These are phyloP conservation scores for Pancytospora epiphaga DNA, from an alignment of 371 early-diverging fungal species.

Conservation along the genomic window DNA sequence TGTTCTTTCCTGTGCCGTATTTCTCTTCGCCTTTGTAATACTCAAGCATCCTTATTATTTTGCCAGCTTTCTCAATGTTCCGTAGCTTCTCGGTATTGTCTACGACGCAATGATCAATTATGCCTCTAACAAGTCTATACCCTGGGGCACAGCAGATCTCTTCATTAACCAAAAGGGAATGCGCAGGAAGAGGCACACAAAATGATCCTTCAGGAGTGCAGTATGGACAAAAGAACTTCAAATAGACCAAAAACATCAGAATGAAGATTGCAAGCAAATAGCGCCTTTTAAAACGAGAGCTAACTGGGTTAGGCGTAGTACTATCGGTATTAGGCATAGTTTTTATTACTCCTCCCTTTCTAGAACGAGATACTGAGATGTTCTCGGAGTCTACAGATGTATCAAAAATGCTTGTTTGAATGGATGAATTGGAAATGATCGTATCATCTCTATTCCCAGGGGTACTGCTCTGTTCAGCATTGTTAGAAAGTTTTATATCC, in stretches of 20 bases:
- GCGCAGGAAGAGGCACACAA: conserved; percentile 31
- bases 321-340: too few species aligned
- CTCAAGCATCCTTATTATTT: conserved; percentile 26
- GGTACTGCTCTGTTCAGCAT: too few species aligned
- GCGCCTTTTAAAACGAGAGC: not conserved
- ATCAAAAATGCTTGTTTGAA: too few species aligned
- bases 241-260: not conserved
- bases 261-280: not conserved
- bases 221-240: conserved; percentile 41
- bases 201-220: conserved; percentile 2
- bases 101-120: conserved; percentile 36
- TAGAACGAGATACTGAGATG: too few species aligned
- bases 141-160: conserved; percentile 32
- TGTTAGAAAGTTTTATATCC: too few species aligned
- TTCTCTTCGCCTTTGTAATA: conserved; percentile 31
- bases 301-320: too few species aligned
- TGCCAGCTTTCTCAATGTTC: not conserved
- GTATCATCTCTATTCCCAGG: too few species aligned
- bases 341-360: too few species aligned
- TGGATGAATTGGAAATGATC: too few species aligned
- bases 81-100: conserved; percentile 13
- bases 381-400: too few species aligned
- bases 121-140: conserved; percentile 16
- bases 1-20: conserved; percentile 14
- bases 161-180: conserved; percentile 22